Conservation (phyloP, 805 yeast species). For the Cephaloascus albidus region DNA sequence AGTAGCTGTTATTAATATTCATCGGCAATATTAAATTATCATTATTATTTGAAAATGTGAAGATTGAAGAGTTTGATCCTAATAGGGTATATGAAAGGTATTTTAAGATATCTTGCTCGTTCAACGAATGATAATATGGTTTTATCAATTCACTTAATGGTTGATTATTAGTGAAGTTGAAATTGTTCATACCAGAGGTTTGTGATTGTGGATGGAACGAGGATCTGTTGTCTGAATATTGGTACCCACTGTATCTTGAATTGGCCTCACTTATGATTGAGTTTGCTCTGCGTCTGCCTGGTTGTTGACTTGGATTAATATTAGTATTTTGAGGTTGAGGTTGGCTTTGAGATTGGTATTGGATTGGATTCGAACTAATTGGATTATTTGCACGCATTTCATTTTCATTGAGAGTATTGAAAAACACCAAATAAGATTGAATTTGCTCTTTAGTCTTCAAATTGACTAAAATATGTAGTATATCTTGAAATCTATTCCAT, state of each 20-base stretch:
- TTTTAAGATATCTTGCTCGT: conserved; percentile 32
- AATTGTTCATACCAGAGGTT: conserved; percentile 2
- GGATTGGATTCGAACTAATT: conserved; percentile 6
- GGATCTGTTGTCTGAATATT: conserved; percentile 6
- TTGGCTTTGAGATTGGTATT: conserved; percentile 8
- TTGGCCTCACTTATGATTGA: neutral
- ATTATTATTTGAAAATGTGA: conserved; percentile 29
- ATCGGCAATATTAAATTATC: conserved; percentile 35
- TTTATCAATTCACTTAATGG: neutral
- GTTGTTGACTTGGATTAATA: conserved; percentile 6
- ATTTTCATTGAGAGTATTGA: conserved; percentile 10
- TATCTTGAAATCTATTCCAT: conserved; percentile 23
- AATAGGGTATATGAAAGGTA: conserved; percentile 43
- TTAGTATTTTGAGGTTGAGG: conserved; percentile 6
- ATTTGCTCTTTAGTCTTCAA: conserved; percentile 20
- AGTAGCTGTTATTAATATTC: conserved; percentile 43
- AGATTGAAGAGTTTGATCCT: conserved; percentile 54
- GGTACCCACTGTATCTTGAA: conserved; percentile 1
- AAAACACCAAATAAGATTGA: conserved; percentile 22
- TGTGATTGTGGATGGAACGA: conserved; percentile 2
- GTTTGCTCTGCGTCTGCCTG: neutral
- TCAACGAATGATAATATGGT: conserved; percentile 4
- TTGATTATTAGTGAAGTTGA: neutral
- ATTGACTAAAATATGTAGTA: conserved; percentile 18
- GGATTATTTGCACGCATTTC: neutral